These are phyloP conservation scores for Saccharum officinarum DNA, from an alignment of 176 grass and related monocot genomes.

Conservation along the genomic window DNA sequence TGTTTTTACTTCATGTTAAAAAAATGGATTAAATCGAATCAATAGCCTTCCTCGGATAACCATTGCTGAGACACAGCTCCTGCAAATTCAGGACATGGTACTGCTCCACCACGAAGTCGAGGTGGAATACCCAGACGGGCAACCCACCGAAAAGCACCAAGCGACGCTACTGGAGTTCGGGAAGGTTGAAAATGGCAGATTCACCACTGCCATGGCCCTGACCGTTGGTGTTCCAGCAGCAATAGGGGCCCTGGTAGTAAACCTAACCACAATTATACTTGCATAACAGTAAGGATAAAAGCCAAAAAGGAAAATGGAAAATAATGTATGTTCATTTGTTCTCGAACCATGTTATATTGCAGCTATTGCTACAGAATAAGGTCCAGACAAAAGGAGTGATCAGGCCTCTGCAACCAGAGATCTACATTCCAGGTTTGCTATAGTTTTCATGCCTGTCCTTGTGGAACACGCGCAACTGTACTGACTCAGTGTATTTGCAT, in stretches of 20 bases:
- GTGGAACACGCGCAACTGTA: neutral
- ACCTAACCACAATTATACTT: slow-evolving; percentile 24
- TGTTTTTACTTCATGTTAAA: neutral
- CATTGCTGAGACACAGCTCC: neutral
- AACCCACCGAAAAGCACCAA: slow-evolving; percentile 68
- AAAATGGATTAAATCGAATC: neutral
- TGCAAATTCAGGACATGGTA: slow-evolving; percentile 88
- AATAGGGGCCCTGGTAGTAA: slow-evolving; percentile 75
- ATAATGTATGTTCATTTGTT: slow-evolving; percentile 7
- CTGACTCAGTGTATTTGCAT: neutral
- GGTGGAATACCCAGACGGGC: slow-evolving; percentile 64
- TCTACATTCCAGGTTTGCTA: slow-evolving; percentile 75
- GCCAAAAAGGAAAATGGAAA: neutral
- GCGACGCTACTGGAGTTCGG: slow-evolving; percentile 85
- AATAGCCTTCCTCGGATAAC: neutral
- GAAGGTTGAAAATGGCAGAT: slow-evolving; percentile 59
- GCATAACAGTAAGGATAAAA: neutral
- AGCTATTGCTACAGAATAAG: slow-evolving; percentile 88
- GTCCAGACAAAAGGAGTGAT: slow-evolving; percentile 74
- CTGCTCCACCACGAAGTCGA: slow-evolving; percentile 89
- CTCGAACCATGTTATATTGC: slow-evolving; percentile 22
- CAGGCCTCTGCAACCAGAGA: slow-evolving; percentile 77
- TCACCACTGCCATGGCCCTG: slow-evolving; percentile 88
- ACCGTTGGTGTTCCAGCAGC: slow-evolving; percentile 89
- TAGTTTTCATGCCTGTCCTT: neutral